phyloP scores from a whole-genome alignment of 768 basidiomycete species.

The Amanita rubescens region DNA sequence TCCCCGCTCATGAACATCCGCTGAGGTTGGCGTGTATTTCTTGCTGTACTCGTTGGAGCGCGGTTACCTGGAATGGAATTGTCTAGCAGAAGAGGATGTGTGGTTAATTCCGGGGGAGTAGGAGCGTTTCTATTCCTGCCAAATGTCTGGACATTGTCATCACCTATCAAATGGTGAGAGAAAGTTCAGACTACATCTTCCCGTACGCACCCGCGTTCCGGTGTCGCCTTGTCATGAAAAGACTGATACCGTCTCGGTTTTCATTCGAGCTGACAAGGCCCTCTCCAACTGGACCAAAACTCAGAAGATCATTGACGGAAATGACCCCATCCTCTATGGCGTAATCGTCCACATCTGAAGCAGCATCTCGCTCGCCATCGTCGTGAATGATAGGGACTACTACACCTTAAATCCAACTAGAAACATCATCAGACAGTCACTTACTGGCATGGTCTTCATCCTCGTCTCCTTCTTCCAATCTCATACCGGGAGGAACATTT shows the following conservation, averaged over 20 bases:
- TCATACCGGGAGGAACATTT: conserved; percentile 32
- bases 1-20: conserved; percentile 49
- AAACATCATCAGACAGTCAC: conserved; percentile 10
- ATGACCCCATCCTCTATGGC: conserved; percentile 28
- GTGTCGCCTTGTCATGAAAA: conserved; percentile 50
- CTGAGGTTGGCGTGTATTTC: conserved; percentile 48
- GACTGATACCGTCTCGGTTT: conserved; percentile 35
- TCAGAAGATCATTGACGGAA: conserved; percentile 44
- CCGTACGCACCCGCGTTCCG: conserved; percentile 34
- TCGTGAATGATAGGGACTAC: conserved; percentile 56
- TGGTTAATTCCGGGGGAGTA: conserved; percentile 59
- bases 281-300: conserved; percentile 34
- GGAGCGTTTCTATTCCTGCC: conserved; percentile 50
- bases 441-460: conserved; percentile 56
- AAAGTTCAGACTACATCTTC: not conserved
- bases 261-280: conserved; percentile 39
- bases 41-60: conserved; percentile 33
- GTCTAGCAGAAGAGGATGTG: conserved; percentile 79
- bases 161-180: conserved; percentile 22
- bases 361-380: conserved; percentile 54
- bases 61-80: conserved; percentile 38
- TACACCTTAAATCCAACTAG: conserved; percentile 1
- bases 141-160: conserved; percentile 56
- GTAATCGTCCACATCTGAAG: conserved; percentile 63
- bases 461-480: conserved; percentile 44